Evolutionary conservation across 306 rosid species (phyloP), one percentile per base, ranked within the genome.

Genomic region (Alnus rubra): DNA sequence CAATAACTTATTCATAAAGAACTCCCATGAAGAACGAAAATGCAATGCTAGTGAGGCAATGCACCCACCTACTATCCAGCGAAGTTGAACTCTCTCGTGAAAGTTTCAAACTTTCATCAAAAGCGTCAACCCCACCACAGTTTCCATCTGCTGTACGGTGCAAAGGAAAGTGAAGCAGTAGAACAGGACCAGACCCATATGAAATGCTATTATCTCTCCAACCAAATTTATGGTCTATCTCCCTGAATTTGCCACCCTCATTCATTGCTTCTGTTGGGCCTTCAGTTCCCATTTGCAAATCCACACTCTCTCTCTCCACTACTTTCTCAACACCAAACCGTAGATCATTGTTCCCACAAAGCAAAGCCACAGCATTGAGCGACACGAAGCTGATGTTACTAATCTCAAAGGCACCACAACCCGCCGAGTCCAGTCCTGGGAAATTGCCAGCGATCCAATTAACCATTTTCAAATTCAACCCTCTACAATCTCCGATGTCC

Each of bases 151-250:
- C 74, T 1, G 54, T 62, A 37, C 63, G 87, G 73, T 79, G 75
- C 65, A 89, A 70, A 45, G 96, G 96, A 31, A 89, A 82, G 81
- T 91, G 96, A 31, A 89, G 90, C 71, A 91, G 71, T 37, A 89
- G 85, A 49, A 87, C 91, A 55, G 96, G 93, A 33, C 93, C 96
- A 10, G 92, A 87, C 67, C 92, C 92, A 68, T 89, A 72, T 50
- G 71, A 62, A 62, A 81, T 2, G 1, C 81, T 56, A 65, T 74
- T 86, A 37, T 79, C 89, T 73, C 85, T 88, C 90, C 86, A 90
- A 42, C 74, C 50, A 49, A 81, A 76, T n/a, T 77, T 84, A 67
- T 71, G 64, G 60, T 81, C 53, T 39, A 52, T 73, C 63, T 82
- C 84, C 69, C 74, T 44, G 45, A 45, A n/a, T 33, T 33, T 14